Conservation (phyloP, 805 yeast genomes). For the Candida yuanshanica region DNA sequence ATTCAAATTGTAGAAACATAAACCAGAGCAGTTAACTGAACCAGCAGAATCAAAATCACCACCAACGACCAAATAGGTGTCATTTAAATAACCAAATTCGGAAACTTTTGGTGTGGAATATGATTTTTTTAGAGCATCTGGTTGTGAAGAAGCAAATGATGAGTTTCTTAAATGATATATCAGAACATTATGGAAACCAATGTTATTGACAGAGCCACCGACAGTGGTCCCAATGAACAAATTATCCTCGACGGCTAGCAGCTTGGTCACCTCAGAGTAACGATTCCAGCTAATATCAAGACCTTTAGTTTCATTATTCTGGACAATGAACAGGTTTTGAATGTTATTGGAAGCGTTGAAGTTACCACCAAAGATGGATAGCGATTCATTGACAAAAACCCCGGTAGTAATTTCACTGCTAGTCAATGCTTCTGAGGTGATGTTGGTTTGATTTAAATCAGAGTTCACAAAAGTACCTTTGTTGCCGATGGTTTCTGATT, state of each 20-base stretch:
- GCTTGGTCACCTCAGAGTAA: slow-evolving; percentile 12
- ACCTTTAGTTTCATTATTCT: slow-evolving; percentile 22
- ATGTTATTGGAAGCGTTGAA: slow-evolving; percentile 30
- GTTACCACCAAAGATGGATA: slow-evolving; percentile 56
- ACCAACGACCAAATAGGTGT: slow-evolving; percentile 54
- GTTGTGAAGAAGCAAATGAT: slow-evolving; percentile 12
- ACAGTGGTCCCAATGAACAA: slow-evolving; percentile 45
- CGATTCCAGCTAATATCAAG: slow-evolving; percentile 25
- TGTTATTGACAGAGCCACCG: slow-evolving; percentile 20
- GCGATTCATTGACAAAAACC: slow-evolving; percentile 38
- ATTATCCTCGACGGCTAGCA: slow-evolving; percentile 14
- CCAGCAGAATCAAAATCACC: slow-evolving; percentile 66
- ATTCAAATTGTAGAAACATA: slow-evolving; percentile 61
- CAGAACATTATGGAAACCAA: slow-evolving; percentile 38
- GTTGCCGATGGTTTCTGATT: slow-evolving; percentile 14
- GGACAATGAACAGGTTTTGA: slow-evolving; percentile 21
- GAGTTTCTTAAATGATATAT: slow-evolving; percentile 43
- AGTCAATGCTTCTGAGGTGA: slow-evolving; percentile 11
- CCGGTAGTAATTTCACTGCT: slow-evolving; percentile 29
- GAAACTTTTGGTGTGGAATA: slow-evolving; percentile 32
- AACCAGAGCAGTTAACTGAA: slow-evolving; percentile 46
- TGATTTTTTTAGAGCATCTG: slow-evolving; percentile 12
- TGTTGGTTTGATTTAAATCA: slow-evolving; percentile 14
- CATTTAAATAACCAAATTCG: slow-evolving; percentile 27
- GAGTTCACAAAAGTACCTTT: slow-evolving; percentile 13